Evolutionary conservation across 1,284 basidiomycete species (phyloP), one percentile per base, ranked within the genome.

Genomic region (Anthracocystis walkeri): DNA sequence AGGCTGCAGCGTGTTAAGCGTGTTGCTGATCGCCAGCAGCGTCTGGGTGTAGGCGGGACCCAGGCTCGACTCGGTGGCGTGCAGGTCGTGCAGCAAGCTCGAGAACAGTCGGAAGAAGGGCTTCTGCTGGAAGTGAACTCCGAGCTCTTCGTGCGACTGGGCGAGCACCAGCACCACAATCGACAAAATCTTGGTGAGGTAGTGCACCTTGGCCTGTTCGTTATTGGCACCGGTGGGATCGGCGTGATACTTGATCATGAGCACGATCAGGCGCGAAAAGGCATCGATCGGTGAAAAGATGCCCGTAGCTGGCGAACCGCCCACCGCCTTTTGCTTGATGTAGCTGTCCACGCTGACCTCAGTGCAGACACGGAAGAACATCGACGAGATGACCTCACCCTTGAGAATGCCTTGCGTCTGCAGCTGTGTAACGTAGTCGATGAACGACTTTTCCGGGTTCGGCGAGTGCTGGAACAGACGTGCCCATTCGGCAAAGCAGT

Each of bases 21-120:
- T 95, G 85, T 98, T 96, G 85, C 94, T 95, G 60, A 82, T 91
- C 7, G 94, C 92, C 67, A 95, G 89, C 78, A 99, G 87, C 77
- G 97, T 87, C 77, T 93, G 93, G 87, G 93, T 91, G 85, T 98
- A 98, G 0, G 93, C 93, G 3, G 93, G 68, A 18, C 86, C 93
- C 14, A 98, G 89, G 80, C 91, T 91, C 21, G 89, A 87, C 86
- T 97, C 94, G 76, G 97, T 91, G 18, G 90, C 86, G 76, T 94
- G 91, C 48, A 99, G 87, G 84, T 99, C 97, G 80, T 93, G 95
- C 82, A 99, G 88, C 74, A 99, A 89, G 85, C 93, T 97, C 16
- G 95, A 98, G 88, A 99, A 99, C 88, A 99, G 96, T 64, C 97
- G 90, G 88, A 96, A 96, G 89, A 98, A 99, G 2, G 97, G 96